Evolutionary conservation across 2,329 filamentous ascomycete species (phyloP), one percentile per base, ranked within the genome.

Genomic region (Xylariaceae sp.): DNA sequence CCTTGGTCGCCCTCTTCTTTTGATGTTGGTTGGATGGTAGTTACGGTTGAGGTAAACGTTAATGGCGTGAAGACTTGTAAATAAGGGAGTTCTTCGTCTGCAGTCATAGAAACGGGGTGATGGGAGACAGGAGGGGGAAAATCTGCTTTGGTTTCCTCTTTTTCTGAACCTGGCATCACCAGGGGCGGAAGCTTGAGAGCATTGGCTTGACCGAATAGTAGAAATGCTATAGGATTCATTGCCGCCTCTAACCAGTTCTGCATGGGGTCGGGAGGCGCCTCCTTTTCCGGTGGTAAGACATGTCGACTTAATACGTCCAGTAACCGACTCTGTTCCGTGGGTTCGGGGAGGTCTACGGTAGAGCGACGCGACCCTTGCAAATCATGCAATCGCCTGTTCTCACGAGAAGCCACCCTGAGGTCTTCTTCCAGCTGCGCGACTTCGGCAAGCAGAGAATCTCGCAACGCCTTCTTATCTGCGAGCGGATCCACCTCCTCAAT

Each of bases 1-100:
- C 59, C 45, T 5, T 65, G 53, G 16, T 43, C 32, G n/a, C n/a
- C n/a, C n/a, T 49, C 29, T 12, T 60, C 55, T 1, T 63, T 56
- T 6, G 53, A 51, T 15, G 61, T 59, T 26, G 60, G 62, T 0
- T 78, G 75, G 2, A 81, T 62, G 0, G 79, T 68, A 0, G 74
- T 70, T 13, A 83, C 72, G 0, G 71, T 76, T 0, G 83, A 85
- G 0, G 76, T 76, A 53, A 88, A 84, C 0, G 74, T 74, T 13
- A 94, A 76, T 0, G 86, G 82, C 0, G 83, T 87, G 62, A 94
- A 90, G 8, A 86, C 76, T 43, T 86, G 80, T 0, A 92, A 75
- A 59, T 86, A 90, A 0, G 86, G 83, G 2, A 87, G 71, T 47
- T 87, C 81, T 55, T 91, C 81, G 0, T 78, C 74, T 1, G 86